Percentiles rank a stretch among this genome's conserved stretches.
Conservation (phyloP, 2,329 filamentous ascomycete genomes). For the Phaeomoniella chlamydospora region DNA sequence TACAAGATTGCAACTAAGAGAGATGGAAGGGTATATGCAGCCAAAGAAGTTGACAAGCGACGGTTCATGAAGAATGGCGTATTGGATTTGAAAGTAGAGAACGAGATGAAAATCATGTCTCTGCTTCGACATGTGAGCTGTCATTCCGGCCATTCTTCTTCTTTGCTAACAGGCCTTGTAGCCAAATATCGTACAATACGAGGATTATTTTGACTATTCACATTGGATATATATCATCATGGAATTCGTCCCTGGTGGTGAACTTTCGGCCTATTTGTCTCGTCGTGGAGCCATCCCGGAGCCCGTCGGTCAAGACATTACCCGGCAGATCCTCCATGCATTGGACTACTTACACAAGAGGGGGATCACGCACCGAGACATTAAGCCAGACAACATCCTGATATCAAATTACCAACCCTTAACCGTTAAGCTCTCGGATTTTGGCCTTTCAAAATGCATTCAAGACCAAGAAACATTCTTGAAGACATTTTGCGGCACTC, state of each 20-base stretch:
- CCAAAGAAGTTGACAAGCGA: conserved; percentile 88
- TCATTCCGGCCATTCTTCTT: conserved; percentile 1
- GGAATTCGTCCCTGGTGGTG: conserved; percentile 76
- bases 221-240: conserved; percentile 88
- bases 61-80: conserved; percentile 87
- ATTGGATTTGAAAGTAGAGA: conserved; percentile 82
- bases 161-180: conserved; percentile 17
- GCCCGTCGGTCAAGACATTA: conserved; percentile 52
- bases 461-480: conserved; percentile 82
- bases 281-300: conserved; percentile 52
- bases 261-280: conserved; percentile 61
- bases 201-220: conserved; percentile 74
- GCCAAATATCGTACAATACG: conserved; percentile 82
- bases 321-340: conserved; percentile 56
- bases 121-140: conserved; percentile 61
- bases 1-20: conserved; percentile 79
- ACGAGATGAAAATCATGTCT: conserved; percentile 95
- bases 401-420: conserved; percentile 61
- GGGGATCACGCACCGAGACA: conserved; percentile 93
- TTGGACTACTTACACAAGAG: conserved; percentile 74
- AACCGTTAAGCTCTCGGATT: conserved; percentile 83
- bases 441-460: conserved; percentile 89
- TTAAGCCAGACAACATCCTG: conserved; percentile 96
- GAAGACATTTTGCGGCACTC: conserved; percentile 89
- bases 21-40: conserved; percentile 71